Evolutionary conservation across 768 basidiomycete genomes (phyloP), one percentile per base, ranked within the genome.

Genomic region (Serendipita vermifera): DNA sequence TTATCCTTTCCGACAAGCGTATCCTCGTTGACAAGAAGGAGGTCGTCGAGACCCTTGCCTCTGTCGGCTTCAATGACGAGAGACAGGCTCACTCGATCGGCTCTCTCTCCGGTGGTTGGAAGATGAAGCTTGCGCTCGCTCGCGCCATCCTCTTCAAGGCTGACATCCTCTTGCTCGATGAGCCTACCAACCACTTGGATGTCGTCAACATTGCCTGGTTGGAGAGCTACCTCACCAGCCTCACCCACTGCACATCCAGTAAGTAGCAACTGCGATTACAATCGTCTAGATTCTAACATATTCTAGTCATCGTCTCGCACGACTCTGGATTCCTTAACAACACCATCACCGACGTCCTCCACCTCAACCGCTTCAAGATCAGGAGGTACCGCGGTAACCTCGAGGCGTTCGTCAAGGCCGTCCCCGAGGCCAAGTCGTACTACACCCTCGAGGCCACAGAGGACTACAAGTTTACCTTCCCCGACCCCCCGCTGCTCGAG

Each of bases 381-480:
- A 85, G 83, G 72, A 82, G 90, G 66, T 93, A 97, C 75, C 83
- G 84, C 62, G 93, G 93, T 67, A 94, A 94, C 76, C 83, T 97
- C 57, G 88, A 94, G 77, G 77, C 77, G 61, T 97, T 97, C 73
- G 91, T 97, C 67, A 82, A 87, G 71, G 79, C 78, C 62, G 93
- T 97, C 58, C 93, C 93, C 39, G 93, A 97, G 75, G 93, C 93
- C 70, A 93, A 86, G 76, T 89, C 91, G 5, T 97, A 97, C 80
- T 97, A 91, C 78, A 88, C 86, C 59, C 87, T 97, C 64, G 83
- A 94, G 73, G 89, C 92, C 58, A 80, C 81, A 55, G 92, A 94
- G 74, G 89, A 94, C 77, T 97, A 97, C 83, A 86, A 81, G 75
- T 97, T 96, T 83, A 93, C 91, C 81, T 83, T 97, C 64, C 93